phyloP scores from a whole-genome alignment of 176 grass and related monocot species.

The Panicum miliaceum region DNA sequence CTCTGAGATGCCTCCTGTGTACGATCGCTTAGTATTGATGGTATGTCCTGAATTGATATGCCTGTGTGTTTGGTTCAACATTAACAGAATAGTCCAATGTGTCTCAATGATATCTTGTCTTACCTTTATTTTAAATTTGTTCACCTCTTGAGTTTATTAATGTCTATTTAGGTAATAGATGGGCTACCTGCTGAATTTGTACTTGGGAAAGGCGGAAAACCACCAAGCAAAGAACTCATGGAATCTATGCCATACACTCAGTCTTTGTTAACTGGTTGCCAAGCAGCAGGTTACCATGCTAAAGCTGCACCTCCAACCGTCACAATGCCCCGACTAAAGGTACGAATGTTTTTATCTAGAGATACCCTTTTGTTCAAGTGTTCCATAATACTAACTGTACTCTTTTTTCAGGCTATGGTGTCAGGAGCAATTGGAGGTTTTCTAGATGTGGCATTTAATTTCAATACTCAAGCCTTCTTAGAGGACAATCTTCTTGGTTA shows the following conservation, averaged over 20 bases:
- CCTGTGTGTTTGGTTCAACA: not conserved
- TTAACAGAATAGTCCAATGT: conserved; percentile 4
- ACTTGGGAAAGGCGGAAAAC: conserved; percentile 66
- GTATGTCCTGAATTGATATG: conserved; percentile 53
- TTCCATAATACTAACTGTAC: not conserved
- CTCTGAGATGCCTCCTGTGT: conserved; percentile 63
- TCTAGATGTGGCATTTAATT: conserved; percentile 96
- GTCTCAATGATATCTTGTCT: not conserved
- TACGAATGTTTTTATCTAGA: conserved; percentile 23
- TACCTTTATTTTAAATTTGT: not conserved
- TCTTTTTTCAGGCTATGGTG: conserved; percentile 76
- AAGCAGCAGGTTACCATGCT: conserved; percentile 79
- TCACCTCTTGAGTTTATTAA: conserved; percentile 42
- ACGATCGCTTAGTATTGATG: conserved; percentile 86
- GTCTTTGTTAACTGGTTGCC: conserved; percentile 68
- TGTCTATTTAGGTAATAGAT: conserved; percentile 92
- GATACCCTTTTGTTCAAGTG: not conserved
- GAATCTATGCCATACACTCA: conserved; percentile 90
- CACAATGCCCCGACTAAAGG: conserved; percentile 93
- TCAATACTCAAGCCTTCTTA: conserved; percentile 91
- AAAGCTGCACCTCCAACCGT: conserved; percentile 98
- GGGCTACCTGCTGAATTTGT: conserved; percentile 94
- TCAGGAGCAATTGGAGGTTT: conserved; percentile 96
- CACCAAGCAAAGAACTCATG: conserved; percentile 65
- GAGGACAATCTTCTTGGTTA: conserved; percentile 96